Conservation (phyloP, 2,329 filamentous ascomycete species). For the Colletotrichum melonis region DNA sequence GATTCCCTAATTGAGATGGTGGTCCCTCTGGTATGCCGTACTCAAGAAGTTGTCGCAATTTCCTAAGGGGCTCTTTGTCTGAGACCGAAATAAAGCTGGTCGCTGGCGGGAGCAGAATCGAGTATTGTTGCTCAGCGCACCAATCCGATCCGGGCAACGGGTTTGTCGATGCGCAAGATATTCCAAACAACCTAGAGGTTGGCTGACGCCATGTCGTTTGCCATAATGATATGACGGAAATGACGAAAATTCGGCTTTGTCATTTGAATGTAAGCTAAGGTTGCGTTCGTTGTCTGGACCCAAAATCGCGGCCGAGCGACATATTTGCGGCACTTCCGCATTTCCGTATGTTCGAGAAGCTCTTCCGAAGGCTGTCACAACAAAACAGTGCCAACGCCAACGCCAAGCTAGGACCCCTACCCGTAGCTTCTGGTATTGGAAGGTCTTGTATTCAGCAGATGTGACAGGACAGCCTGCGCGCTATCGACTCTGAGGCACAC, state of each 20-base stretch:
- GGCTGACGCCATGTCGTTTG: not conserved
- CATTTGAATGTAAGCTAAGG: not conserved
- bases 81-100: not conserved
- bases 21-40: not conserved
- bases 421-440: not conserved
- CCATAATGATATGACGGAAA: not conserved
- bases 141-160: not conserved
- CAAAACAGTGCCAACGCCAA: not conserved
- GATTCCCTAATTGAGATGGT: not conserved
- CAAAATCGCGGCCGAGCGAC: slow-evolving; percentile 8
- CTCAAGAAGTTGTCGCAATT: not conserved
- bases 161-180: not conserved
- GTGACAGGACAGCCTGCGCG: not conserved
- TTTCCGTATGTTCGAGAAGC: slow-evolving; percentile 28
- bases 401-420: not conserved
- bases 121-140: not conserved
- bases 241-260: not conserved
- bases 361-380: not conserved
- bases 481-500: not conserved
- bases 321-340: slow-evolving; percentile 9
- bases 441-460: not conserved
- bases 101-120: not conserved
- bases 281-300: not conserved
- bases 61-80: too few relatives aligned
- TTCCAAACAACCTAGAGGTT: not conserved